Percentiles rank a stretch among this genome's conserved stretches.
Conservation (phyloP, 2,329 filamentous ascomycete species). For the Akanthomyces uredinophilus region DNA sequence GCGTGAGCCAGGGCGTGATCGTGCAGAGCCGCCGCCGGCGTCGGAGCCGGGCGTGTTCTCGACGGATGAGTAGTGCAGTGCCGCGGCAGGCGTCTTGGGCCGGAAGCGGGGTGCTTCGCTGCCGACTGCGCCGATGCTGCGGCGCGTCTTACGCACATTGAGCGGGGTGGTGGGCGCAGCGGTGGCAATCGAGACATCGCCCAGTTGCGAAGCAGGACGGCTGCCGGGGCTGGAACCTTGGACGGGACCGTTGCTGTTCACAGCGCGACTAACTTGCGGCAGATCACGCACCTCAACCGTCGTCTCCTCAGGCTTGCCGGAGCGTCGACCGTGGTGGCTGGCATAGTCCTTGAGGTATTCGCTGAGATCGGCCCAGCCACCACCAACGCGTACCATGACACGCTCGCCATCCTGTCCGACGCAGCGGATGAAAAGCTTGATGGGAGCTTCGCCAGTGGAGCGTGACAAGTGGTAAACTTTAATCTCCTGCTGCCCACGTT, state of each 20-base stretch:
- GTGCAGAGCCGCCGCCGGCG: slow-evolving; percentile 29
- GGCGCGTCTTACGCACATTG: slow-evolving; percentile 50
- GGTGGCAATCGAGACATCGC: slow-evolving; percentile 26
- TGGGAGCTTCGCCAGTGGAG: slow-evolving; percentile 76
- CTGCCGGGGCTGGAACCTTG: slow-evolving; percentile 38
- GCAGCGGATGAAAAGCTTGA: slow-evolving; percentile 89
- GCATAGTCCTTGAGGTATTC: slow-evolving; percentile 95
- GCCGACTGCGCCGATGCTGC: slow-evolving; percentile 34
- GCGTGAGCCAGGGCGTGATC: slow-evolving; percentile 49
- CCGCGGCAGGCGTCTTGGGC: slow-evolving; percentile 40
- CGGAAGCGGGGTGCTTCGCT: slow-evolving; percentile 28
- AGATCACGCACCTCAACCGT: slow-evolving; percentile 56
- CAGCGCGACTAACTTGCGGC: slow-evolving; percentile 22
- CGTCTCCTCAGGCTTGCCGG: slow-evolving; percentile 39
- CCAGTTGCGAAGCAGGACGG: slow-evolving; percentile 32
- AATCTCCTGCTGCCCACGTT: slow-evolving; percentile 63
- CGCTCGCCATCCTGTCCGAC: slow-evolving; percentile 87
- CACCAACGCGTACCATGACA: slow-evolving; percentile 96
- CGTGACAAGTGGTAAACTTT: slow-evolving; percentile 89
- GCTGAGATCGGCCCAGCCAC: slow-evolving; percentile 95
- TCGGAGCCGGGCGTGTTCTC: slow-evolving; percentile 41
- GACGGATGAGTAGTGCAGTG: slow-evolving; percentile 35
- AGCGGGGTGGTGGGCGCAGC: slow-evolving; percentile 43
- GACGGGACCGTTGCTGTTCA: slow-evolving; percentile 23
- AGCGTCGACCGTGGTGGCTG: slow-evolving; percentile 78